A percentile compares a stretch with the other conserved stretches of the same genome.
Evolutionary conservation across 371 early-diverging fungal species (phyloP).

Genomic region (Saksenaea vasiformis): DNA sequence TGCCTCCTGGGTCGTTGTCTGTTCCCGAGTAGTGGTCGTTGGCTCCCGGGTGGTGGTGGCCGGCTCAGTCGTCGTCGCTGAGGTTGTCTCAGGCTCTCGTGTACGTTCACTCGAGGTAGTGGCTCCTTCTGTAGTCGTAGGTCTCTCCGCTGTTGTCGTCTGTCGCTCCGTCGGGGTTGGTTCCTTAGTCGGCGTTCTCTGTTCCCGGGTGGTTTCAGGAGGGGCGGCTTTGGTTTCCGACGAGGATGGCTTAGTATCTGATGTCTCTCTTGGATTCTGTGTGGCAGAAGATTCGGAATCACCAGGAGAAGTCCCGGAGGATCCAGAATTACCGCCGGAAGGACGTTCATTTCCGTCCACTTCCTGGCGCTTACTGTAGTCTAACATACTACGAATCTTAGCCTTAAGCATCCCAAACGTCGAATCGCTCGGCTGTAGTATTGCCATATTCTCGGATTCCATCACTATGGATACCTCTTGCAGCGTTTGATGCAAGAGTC

Average conservation of each 20-base stretch:
- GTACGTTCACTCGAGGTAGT: background rate
- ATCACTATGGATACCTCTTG: background rate
- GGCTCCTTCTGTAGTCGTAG: background rate
- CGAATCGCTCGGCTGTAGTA: background rate
- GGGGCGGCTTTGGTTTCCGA: background rate
- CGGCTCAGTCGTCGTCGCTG: background rate
- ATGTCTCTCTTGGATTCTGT: background rate
- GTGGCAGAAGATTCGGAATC: background rate
- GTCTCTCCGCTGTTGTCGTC: background rate
- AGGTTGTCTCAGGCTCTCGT: background rate
- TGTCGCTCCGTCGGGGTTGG: conserved; percentile 10
- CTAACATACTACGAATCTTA: background rate
- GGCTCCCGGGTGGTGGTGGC: background rate
- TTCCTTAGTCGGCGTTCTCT: conserved; percentile 6
- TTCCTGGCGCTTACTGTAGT: background rate
- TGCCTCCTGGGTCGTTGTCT: too few relatives aligned
- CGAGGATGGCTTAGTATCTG: conserved; percentile 9
- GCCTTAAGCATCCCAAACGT: background rate
- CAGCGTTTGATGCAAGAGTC: background rate
- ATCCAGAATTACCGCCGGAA: background rate
- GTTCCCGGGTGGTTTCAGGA: conserved; percentile 3
- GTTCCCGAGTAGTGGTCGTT: background rate
- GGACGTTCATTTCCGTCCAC: background rate
- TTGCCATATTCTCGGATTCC: background rate
- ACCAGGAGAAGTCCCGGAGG: background rate